Base-by-base conservation (phyloP, 2,329 filamentous ascomycete species). In the Phialophora expanda region DNA sequence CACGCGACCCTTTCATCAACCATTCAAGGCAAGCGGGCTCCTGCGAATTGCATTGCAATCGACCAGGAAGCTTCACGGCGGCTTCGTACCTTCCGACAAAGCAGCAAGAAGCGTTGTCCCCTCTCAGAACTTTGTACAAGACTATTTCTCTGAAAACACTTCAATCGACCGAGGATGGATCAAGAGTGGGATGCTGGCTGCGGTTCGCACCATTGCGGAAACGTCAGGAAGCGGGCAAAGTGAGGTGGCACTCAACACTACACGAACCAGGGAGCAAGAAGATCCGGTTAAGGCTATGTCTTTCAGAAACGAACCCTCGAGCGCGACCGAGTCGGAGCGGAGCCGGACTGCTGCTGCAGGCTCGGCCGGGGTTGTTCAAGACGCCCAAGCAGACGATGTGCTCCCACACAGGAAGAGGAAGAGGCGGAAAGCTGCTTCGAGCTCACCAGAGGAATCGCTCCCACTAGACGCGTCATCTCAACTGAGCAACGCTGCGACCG, bases 381-480 rank as follows among this genome's bases (percentile, higher is more conserved):
- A 38, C 17, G 34, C 44, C 11, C 48, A 66, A 55, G 12, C 50
- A 22, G 61, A 67, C n/a, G 46, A 61, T 26, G 50, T 69, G 12
- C 44, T 70, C 26, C 71, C 71, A 54, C 71, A 73, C 61, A 66
- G 71, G 50, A 66, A 68, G 46, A 66, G 67, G 60, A 69, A 68
- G 57, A 61, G 64, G 57, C 68, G 62, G 56, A 72, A 69, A 56
- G 66, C 24, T 22, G 57, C 30, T 44, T 58, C 58, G 17, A 32
- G 26, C 28, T 22, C 66, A 28, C n/a, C 62, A 26, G 58, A 79
- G 57, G 71, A 73, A 24, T 74, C 74, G 24, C 77, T 86, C 5
- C 84, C 86, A 7, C 84, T 80, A 20, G 87, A 89, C 77, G 87
- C 87, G 14, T 89, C 87, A 0, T 84, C 86, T 24, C 84, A 83